Conservation (phyloP, 1,284 basidiomycete species). For the Cryptococcus hybrid region DNA sequence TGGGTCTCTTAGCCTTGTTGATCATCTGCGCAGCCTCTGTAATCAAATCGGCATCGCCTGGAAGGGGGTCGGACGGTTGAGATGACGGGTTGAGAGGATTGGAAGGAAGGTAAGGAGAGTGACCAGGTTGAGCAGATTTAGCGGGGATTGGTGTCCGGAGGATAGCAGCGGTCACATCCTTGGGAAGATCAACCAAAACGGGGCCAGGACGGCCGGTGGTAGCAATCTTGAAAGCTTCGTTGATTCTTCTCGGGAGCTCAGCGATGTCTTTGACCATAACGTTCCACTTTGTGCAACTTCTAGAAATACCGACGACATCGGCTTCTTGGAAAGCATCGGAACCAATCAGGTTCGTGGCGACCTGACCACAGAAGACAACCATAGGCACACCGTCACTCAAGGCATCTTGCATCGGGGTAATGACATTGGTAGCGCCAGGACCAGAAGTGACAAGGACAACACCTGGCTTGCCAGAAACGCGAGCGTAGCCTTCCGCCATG, state of each 20-base stretch:
- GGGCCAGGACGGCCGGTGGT: conserved; percentile 95
- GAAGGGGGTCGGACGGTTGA: conserved; percentile 58
- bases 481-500: conserved; percentile 98
- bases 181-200: conserved; percentile 95
- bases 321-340: conserved; percentile 99
- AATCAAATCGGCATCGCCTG: conserved; percentile 68
- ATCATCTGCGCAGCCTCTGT: conserved; percentile 84
- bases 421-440: conserved; percentile 95
- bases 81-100: conserved; percentile 59
- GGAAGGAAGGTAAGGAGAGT: conserved; percentile 69
- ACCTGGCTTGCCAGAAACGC: conserved; percentile 95
- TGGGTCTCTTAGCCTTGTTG: conserved; percentile 83
- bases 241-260: conserved; percentile 92
- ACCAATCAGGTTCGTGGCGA: conserved; percentile 96
- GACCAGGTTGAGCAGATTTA: conserved; percentile 83
- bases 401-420: conserved; percentile 98
- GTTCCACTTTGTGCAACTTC: conserved; percentile 99
- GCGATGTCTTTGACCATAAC: conserved; percentile 99
- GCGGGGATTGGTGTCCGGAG: conserved; percentile 81
- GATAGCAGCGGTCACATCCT: conserved; percentile 94
- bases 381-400: conserved; percentile 92
- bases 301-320: conserved; percentile 92
- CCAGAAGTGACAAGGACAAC: conserved; percentile 98
- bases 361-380: conserved; percentile 95
- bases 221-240: conserved; percentile 99